Evolutionary conservation across 441 rosid genomes (phyloP).

Genomic region (Flueggea neowawraea): DNA sequence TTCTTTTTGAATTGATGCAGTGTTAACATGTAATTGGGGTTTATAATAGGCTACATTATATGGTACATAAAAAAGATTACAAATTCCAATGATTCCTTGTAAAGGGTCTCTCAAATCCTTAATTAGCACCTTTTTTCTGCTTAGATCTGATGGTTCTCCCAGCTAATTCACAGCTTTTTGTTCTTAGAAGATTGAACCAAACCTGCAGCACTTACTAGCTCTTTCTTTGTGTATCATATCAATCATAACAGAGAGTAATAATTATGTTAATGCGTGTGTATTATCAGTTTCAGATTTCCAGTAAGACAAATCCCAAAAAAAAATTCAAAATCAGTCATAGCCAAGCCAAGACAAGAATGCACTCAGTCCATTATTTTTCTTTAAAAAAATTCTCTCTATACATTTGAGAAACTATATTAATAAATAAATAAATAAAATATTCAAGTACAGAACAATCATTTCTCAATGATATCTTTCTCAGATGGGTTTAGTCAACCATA

Average conservation of each 20-base stretch:
- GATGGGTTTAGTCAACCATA: constrained; percentile 24
- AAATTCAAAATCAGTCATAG: constrained; percentile 30
- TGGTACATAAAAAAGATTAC: constrained; percentile 25
- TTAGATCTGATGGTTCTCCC: constrained; percentile 63
- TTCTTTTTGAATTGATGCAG: neutral
- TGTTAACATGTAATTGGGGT: no score
- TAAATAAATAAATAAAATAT: neutral
- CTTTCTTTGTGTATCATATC: no score
- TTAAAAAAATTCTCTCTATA: neutral
- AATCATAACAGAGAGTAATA: no score
- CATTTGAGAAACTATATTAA: neutral
- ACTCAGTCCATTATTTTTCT: constrained; percentile 18
- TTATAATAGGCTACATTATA: no score
- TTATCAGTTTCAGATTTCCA: constrained; percentile 42
- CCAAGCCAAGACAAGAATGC: constrained; percentile 37
- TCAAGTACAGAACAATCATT: constrained; percentile 82
- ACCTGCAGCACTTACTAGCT: no score
- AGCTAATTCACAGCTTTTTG: constrained; percentile 64
- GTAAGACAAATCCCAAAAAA: constrained; percentile 39
- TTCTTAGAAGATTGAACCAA: constrained; percentile 64
- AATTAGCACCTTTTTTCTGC: constrained; percentile 38
- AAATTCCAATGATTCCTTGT: constrained; percentile 56
- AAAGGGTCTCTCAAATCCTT: constrained; percentile 39
- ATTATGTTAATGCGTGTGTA: no score
- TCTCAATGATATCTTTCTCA: constrained; percentile 70